Percentiles rank a stretch among this genome's conserved stretches.
phyloP scores from a whole-genome alignment of 176 grass and related monocot species.

The Eragrostis curvula region DNA sequence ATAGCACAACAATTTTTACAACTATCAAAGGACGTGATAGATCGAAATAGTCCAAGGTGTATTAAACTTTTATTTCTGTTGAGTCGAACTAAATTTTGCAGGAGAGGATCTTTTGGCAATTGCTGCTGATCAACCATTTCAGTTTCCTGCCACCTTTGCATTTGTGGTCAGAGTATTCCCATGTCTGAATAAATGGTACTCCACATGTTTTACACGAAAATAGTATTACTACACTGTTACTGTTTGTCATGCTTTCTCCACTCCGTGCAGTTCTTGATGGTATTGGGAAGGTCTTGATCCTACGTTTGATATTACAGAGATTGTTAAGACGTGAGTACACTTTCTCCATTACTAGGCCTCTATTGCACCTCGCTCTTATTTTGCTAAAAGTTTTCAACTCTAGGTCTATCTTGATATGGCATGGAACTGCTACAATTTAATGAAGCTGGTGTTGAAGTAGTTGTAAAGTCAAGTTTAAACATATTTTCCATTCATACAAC shows the following conservation, averaged over 20 bases:
- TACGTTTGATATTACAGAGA: slow-evolving; percentile 98
- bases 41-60: slow-evolving; percentile 19
- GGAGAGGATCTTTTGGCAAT: slow-evolving; percentile 96
- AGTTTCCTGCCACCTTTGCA: slow-evolving; percentile 94
- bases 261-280: slow-evolving; percentile 87
- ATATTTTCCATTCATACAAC: slow-evolving; percentile 26
- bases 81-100: slow-evolving; percentile 45
- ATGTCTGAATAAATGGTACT: slow-evolving; percentile 53
- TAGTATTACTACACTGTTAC: slow-evolving; percentile 22
- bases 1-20: not conserved
- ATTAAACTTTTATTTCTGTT: slow-evolving; percentile 38
- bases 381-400: not conserved
- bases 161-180: slow-evolving; percentile 99
- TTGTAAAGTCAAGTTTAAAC: slow-evolving; percentile 72
- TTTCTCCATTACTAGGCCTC: slow-evolving; percentile 37
- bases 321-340: slow-evolving; percentile 86
- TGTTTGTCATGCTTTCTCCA: slow-evolving; percentile 28
- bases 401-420: too few relatives aligned
- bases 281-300: slow-evolving; percentile 96
- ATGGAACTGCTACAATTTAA: slow-evolving; percentile 89
- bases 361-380: slow-evolving; percentile 10
- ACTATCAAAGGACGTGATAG: slow-evolving; percentile 22
- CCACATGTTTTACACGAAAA: slow-evolving; percentile 13
- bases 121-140: slow-evolving; percentile 96
- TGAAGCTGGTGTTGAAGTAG: slow-evolving; percentile 91